phyloP scores from a whole-genome alignment of 257 asterid genomes.

The Paulownia fortunei region DNA sequence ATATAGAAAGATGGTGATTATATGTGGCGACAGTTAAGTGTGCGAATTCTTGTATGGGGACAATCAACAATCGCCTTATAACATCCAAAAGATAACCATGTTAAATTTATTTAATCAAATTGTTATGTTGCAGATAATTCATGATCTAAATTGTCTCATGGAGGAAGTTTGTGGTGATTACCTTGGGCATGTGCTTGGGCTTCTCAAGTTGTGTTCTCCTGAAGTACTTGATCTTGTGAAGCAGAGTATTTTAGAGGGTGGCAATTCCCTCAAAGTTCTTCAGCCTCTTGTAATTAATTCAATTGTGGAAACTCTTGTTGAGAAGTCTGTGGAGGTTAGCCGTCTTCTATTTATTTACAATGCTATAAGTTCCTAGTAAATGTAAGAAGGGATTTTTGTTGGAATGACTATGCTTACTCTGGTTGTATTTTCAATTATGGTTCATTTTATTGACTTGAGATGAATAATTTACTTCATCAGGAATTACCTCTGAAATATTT shows the following conservation, averaged over 20 bases:
- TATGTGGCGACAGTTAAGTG: not conserved
- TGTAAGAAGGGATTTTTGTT: conserved; percentile 9
- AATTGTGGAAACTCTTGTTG: conserved; percentile 72
- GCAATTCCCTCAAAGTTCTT: conserved; percentile 68
- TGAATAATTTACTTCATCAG: conserved; percentile 24
- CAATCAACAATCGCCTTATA: not conserved
- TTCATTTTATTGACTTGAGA: conserved; percentile 27
- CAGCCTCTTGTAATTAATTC: conserved; percentile 74
- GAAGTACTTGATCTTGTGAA: conserved; percentile 86
- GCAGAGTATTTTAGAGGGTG: conserved; percentile 86
- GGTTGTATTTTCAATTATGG: conserved; percentile 14
- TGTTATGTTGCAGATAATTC: conserved; percentile 65
- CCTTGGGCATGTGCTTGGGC: conserved; percentile 69
- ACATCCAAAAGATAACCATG: not conserved
- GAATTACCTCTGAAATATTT: conserved; percentile 14
- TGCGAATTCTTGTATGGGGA: not conserved
- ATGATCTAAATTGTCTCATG: conserved; percentile 69
- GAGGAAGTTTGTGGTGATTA: conserved; percentile 75
- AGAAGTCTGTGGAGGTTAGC: conserved; percentile 86
- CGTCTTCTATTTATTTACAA: conserved; percentile 19
- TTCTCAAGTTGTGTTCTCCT: conserved; percentile 72
- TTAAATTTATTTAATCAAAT: conserved; percentile 3
- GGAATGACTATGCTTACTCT: conserved; percentile 3
- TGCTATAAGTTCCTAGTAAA: conserved; percentile 2
- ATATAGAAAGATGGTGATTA: conserved; percentile 17